Percentiles rank a stretch among this genome's conserved stretches.
Conservation (phyloP, 2,329 filamentous ascomycete genomes). For the Plenodomus tracheiphilus region DNA sequence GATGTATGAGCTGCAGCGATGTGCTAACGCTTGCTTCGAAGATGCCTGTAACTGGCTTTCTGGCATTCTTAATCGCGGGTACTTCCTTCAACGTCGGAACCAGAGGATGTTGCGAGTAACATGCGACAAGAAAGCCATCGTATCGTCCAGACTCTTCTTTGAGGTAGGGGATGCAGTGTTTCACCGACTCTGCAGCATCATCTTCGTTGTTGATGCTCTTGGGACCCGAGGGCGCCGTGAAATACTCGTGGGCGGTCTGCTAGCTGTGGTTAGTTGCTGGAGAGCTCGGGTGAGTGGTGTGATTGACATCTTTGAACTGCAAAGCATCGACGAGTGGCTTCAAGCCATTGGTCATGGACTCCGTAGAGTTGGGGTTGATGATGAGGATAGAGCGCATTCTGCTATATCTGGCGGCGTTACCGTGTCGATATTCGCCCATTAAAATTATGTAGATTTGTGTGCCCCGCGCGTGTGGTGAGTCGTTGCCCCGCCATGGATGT, state of each 20-base stretch:
- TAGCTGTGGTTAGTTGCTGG: slow-evolving; percentile 48
- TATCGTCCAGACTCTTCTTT: slow-evolving; percentile 53
- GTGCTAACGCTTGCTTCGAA: slow-evolving; percentile 80
- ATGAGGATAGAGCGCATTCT: slow-evolving; percentile 62
- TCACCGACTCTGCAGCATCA: slow-evolving; percentile 67
- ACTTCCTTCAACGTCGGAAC: slow-evolving; percentile 63
- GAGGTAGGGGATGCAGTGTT: slow-evolving; percentile 63
- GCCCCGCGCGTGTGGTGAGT: background rate
- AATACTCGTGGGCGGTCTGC: slow-evolving; percentile 59
- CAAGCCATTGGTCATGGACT: slow-evolving; percentile 71
- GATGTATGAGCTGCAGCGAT: slow-evolving; percentile 60
- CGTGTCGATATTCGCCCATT: slow-evolving; percentile 33
- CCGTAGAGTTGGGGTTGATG: slow-evolving; percentile 79
- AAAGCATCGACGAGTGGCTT: slow-evolving; percentile 53
- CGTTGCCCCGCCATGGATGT: slow-evolving; percentile 18
- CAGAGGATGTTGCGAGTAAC: slow-evolving; percentile 83
- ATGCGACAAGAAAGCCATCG: slow-evolving; percentile 83
- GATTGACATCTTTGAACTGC: slow-evolving; percentile 48
- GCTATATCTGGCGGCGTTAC: slow-evolving; percentile 20
- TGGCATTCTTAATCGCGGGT: slow-evolving; percentile 38
- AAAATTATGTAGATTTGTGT: slow-evolving; percentile 1
- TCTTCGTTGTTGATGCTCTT: slow-evolving; percentile 76
- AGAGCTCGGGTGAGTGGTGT: slow-evolving; percentile 25
- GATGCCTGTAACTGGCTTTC: slow-evolving; percentile 73
- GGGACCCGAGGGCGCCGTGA: slow-evolving; percentile 69